phyloP scores from a whole-genome alignment of 768 basidiomycete species.

The Serendipita vermifera region DNA sequence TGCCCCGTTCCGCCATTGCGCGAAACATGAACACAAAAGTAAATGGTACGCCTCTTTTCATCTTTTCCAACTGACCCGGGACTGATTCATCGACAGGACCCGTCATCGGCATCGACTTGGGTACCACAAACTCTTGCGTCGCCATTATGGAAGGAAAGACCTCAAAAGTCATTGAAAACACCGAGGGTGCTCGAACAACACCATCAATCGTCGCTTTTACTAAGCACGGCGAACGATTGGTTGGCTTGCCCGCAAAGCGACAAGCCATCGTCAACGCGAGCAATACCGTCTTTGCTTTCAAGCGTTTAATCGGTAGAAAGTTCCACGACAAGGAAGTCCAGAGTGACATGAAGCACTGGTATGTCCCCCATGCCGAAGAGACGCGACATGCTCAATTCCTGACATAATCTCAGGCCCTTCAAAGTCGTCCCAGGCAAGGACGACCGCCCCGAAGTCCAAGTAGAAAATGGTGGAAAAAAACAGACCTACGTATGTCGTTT shows the following conservation, averaged over 20 bases:
- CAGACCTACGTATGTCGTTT: constrained; percentile 54
- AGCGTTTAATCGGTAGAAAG: constrained; percentile 88
- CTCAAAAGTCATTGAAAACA: constrained; percentile 90
- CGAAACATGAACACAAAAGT: constrained; percentile 96
- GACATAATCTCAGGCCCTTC: constrained; percentile 51
- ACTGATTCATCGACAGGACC: constrained; percentile 38
- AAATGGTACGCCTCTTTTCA: constrained; percentile 39
- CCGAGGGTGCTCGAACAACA: constrained; percentile 94
- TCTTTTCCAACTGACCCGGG: neutral
- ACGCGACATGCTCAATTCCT: neutral
- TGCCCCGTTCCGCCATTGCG: constrained; percentile 62
- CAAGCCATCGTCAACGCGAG: constrained; percentile 92
- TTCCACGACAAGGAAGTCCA: constrained; percentile 89
- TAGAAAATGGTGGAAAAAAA: constrained; percentile 74
- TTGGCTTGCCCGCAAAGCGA: constrained; percentile 92
- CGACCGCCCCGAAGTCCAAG: constrained; percentile 66
- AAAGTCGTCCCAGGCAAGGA: constrained; percentile 58
- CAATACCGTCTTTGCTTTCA: constrained; percentile 91
- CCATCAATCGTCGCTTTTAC: constrained; percentile 98
- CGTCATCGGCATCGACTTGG: constrained; percentile 94
- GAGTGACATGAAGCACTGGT: constrained; percentile 81
- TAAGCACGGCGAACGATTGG: constrained; percentile 91
- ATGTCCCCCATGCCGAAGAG: constrained; percentile 19
- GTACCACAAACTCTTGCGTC: constrained; percentile 85
- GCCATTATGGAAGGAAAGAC: constrained; percentile 93